phyloP scores from a whole-genome alignment of 441 rosid species.

The Adansonia grandidieri region DNA sequence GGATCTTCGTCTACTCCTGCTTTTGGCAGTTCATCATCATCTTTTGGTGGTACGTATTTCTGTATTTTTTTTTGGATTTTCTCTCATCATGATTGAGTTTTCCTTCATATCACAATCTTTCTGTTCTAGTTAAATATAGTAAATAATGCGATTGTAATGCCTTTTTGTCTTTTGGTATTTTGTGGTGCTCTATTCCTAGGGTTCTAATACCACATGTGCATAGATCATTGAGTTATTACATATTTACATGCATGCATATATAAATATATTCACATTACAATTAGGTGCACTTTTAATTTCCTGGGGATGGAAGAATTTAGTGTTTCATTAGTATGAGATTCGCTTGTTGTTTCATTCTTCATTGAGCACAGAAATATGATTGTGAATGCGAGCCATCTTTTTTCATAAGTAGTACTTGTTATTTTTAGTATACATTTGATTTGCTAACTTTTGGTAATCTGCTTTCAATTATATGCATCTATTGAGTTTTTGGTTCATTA shows the following conservation, averaged over 20 bases:
- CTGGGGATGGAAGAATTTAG: conserved; percentile 6
- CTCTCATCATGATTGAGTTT: background rate
- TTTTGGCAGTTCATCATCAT: conserved; percentile 63
- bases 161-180: background rate
- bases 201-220: background rate
- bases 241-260: background rate
- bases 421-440: background rate
- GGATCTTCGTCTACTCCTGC: conserved; percentile 67
- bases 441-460: conserved; percentile 1
- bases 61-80: background rate
- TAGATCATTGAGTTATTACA: background rate
- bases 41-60: conserved; percentile 68
- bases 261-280: background rate
- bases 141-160: background rate
- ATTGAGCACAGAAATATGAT: background rate
- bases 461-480: background rate
- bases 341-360: background rate
- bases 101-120: background rate
- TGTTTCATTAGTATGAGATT: background rate
- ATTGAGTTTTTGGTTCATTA: conserved; percentile 18
- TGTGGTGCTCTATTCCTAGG: conserved; percentile 1
- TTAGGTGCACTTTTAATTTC: background rate
- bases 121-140: background rate
- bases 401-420: background rate
- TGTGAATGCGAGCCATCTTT: background rate